These are phyloP conservation scores for Nicotiana noctiflora DNA, from an alignment of 257 asterid species.

Conservation along the genomic window DNA sequence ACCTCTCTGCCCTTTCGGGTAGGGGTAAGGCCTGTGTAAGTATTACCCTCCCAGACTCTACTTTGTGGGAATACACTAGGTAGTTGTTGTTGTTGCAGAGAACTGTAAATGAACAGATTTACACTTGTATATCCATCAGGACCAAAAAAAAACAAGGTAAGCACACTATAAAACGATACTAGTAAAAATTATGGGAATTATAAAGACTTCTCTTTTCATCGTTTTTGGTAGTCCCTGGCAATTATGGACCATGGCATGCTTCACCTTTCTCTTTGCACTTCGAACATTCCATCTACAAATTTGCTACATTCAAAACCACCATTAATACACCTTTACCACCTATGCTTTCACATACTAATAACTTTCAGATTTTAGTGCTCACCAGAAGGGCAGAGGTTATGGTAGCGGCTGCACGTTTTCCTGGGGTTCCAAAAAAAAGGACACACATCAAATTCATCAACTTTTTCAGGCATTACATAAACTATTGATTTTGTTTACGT, in stretches of 20 bases:
- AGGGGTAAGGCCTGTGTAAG: too few relatives aligned
- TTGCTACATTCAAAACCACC: not conserved
- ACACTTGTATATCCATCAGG: constrained; percentile 15
- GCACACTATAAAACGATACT: not conserved
- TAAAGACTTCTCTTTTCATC: not conserved
- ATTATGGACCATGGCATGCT: not conserved
- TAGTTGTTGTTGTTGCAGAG: too few relatives aligned
- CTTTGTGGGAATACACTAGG: too few relatives aligned
- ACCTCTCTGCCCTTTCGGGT: too few relatives aligned
- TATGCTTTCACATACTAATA: not conserved
- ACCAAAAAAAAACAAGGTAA: not conserved
- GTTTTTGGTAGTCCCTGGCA: not conserved
- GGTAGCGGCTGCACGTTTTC: too few relatives aligned
- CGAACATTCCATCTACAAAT: not conserved
- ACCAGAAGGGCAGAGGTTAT: too few relatives aligned
- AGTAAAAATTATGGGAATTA: not conserved
- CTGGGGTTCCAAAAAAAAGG: not conserved
- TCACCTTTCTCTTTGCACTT: not conserved
- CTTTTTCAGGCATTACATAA: not conserved
- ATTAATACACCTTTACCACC: constrained; percentile 4
- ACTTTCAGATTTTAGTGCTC: not conserved
- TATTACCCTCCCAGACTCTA: too few relatives aligned
- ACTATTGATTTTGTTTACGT: not conserved
- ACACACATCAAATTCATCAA: not conserved
- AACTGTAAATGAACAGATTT: constrained; percentile 39